Base-by-base conservation (phyloP, 2,329 filamentous ascomycete genomes). In the Plectosphaerella cucumerina region DNA sequence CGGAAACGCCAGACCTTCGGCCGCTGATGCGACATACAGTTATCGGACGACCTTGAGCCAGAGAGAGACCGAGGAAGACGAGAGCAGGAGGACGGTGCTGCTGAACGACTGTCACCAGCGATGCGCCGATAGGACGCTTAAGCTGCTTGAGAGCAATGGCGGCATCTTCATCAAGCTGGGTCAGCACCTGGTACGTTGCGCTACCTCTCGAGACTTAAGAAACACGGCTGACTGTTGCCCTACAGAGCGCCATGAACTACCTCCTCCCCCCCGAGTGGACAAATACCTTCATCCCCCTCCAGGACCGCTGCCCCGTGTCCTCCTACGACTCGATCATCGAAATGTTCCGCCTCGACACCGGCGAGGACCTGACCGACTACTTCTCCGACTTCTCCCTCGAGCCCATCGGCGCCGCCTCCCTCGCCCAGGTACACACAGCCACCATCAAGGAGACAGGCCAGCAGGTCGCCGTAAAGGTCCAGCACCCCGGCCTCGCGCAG, bases 131-230 rank as follows among this genome's bases (percentile, higher is more conserved):
- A 84, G 94, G 55, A 97, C 94, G 1, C 74, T 97, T 41, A 81
- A 79, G 51, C 92, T 95, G 2, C 73, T 97, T 57, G 94, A 99
- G 76, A 90, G 89, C 76, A 97, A 97, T 68, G 94, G 95, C 22
- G 96, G 93, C 23, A 96, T 99, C 56, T 99, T 97, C 62, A 97
- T 99, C 67, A 99, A 99, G 71, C 75, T 99, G 37, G 94, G 94
- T 8, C 94, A 99, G 63, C 94, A 99, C 70, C 70, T 99, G 70
- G 84, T 86, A 75, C 41, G 70, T 56, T 6, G 15, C 8, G 4
- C 22, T 20, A 26, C 51, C 20, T 9, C 42, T 5, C 21, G 53
- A 43, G 12, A 2, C 2, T 22, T 15, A 18, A 39, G 41, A n/a
- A n/a, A 10, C 41, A 43, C 17, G n/a, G 15, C 41, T 43, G 41